Evolutionary conservation across 305 asterid species (phyloP).

Genomic region (Rubia balearica): DNA sequence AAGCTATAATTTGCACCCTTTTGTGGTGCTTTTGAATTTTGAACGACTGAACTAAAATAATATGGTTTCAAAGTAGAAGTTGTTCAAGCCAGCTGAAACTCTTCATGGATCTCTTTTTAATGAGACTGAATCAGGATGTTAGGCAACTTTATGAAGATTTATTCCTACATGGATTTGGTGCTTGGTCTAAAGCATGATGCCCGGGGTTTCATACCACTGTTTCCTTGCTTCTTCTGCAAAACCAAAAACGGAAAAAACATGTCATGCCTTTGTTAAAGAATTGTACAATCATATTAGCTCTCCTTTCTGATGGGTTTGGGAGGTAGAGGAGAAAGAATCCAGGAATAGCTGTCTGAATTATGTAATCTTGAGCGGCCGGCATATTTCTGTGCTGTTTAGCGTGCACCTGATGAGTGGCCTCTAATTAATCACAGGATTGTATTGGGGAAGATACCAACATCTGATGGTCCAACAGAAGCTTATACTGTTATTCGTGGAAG

Average conservation of each 20-base stretch:
- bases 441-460: conserved; percentile 91
- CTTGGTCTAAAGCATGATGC: neutral
- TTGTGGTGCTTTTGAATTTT: neutral
- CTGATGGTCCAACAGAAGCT: conserved; percentile 79
- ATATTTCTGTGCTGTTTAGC: conserved; percentile 33
- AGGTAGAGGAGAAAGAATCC: conserved; percentile 7
- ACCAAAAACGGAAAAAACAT: neutral
- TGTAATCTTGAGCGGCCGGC: conserved; percentile 23
- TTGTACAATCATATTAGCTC: neutral
- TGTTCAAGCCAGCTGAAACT: neutral
- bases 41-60: neutral
- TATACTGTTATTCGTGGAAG: conserved; percentile 82
- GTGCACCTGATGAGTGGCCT: conserved; percentile 55
- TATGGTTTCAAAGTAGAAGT: neutral
- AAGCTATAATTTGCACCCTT: neutral
- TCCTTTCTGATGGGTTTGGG: conserved; percentile 21
- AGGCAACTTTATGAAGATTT: neutral
- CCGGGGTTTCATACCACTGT: conserved; percentile 6
- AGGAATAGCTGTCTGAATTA: conserved; percentile 14
- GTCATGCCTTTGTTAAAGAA: conserved; percentile 1
- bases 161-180: neutral
- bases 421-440: conserved; percentile 85
- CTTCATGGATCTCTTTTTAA: conserved; percentile 8
- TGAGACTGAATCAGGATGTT: conserved; percentile 4
- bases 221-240: neutral